Conservation (phyloP, 78 protist species). For the Tieghemostelium lacteum region DNA sequence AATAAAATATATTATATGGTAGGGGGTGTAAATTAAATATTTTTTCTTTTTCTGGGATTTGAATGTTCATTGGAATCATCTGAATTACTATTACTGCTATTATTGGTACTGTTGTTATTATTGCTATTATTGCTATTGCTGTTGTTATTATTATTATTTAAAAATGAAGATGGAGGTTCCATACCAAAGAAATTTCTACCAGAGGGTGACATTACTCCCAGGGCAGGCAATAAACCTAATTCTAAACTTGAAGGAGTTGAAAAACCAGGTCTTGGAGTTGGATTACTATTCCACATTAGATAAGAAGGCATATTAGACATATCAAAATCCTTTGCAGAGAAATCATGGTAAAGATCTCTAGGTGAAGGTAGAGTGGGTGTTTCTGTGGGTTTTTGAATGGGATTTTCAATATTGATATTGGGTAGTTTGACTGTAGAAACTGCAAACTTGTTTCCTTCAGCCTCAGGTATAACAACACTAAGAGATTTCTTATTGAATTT, state of each 20-base stretch:
- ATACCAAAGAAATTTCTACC: background rate
- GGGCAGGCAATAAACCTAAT: background rate
- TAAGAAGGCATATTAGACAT: background rate
- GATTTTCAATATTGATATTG: conserved; percentile 3
- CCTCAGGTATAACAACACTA: conserved; percentile 48
- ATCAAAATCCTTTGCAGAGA: background rate
- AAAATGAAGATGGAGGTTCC: background rate
- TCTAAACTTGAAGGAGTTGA: background rate
- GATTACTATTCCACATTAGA: too few species aligned
- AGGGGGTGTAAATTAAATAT: too few species aligned
- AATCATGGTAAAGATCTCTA: conserved; percentile 56
- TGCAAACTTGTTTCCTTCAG: background rate
- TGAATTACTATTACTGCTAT: background rate
- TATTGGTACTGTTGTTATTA: background rate
- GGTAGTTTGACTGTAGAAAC: conserved; percentile 8
- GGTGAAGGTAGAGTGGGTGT: conserved; percentile 69
- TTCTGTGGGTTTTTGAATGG: conserved; percentile 9
- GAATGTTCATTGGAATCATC: too few species aligned
- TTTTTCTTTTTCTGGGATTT: too few species aligned
- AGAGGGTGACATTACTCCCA: background rate
- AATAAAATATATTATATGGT: too few species aligned
- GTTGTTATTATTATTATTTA: background rate
- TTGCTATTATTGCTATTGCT: background rate
- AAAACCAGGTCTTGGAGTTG: background rate
- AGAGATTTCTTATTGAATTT: conserved; percentile 33